These are phyloP conservation scores for Aspergillus baeticus DNA, from an alignment of 495 filamentous ascomycete species.

Conservation along the genomic window DNA sequence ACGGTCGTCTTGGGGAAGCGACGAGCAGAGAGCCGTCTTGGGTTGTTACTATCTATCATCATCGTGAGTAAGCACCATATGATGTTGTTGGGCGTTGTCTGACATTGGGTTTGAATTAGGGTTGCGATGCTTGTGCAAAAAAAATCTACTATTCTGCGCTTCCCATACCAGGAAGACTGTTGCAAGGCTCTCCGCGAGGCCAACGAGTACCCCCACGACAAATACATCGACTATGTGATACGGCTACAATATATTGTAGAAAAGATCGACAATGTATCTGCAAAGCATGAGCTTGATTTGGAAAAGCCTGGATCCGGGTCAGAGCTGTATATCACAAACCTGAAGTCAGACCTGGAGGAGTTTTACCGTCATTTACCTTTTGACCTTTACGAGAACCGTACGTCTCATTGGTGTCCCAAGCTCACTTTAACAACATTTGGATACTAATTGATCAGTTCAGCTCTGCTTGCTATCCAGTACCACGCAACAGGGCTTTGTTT, in stretches of 20 bases:
- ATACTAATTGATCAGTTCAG: conserved; percentile 21
- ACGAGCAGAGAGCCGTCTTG: conserved; percentile 23
- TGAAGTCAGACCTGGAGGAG: conserved; percentile 22
- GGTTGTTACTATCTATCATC: conserved; percentile 28
- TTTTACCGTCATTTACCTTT: conserved; percentile 18
- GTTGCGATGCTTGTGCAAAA: conserved; percentile 24
- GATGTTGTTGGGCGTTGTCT: too few relatives aligned
- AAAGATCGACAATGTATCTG: conserved; percentile 23
- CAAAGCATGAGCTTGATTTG: conserved; percentile 13
- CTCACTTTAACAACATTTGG: too few relatives aligned
- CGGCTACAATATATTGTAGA: conserved; percentile 26
- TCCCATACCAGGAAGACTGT: conserved; percentile 21
- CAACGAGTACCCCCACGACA: conserved; percentile 17
- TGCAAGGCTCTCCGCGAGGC: conserved; percentile 18
- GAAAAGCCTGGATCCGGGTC: conserved; percentile 17
- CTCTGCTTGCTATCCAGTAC: conserved; percentile 23
- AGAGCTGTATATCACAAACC: conserved; percentile 21
- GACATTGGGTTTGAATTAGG: background rate
- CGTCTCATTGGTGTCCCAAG: too few relatives aligned
- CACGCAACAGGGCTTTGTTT: conserved; percentile 21
- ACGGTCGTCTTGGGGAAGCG: conserved; percentile 22
- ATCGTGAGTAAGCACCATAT: conserved; percentile 11
- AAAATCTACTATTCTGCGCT: conserved; percentile 19
- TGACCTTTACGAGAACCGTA: conserved; percentile 8
- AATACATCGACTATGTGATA: conserved; percentile 21